These are phyloP conservation scores for Venturia effusa DNA, from an alignment of 2,329 filamentous ascomycete species.

Conservation along the genomic window DNA sequence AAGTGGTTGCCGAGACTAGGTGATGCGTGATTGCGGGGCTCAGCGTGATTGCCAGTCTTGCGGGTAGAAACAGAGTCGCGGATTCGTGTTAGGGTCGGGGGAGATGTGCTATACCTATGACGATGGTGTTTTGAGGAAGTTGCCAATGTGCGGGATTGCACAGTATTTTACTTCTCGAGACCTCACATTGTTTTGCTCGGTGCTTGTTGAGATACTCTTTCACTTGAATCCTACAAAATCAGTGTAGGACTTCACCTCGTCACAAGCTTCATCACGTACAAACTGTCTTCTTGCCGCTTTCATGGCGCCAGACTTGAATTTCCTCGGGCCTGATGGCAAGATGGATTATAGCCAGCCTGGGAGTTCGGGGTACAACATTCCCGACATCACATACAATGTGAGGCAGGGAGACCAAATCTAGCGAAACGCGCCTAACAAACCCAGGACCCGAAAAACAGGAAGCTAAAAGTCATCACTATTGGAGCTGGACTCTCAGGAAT, in stretches of 20 bases:
- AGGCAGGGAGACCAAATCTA: not conserved
- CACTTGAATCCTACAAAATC: no score
- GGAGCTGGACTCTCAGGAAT: constrained; percentile 39
- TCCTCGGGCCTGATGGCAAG: constrained; percentile 22
- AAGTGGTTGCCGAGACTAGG: not conserved
- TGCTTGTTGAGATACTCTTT: not conserved
- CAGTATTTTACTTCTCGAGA: no score
- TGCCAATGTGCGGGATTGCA: no score
- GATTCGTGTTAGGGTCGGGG: not conserved
- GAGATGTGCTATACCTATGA: not conserved
- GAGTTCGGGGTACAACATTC: constrained; percentile 30
- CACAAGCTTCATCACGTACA: not conserved
- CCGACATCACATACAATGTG: constrained; percentile 26
- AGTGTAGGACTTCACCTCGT: no score
- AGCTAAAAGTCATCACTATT: constrained; percentile 36
- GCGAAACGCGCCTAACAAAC: not conserved
- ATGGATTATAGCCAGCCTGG: constrained; percentile 35
- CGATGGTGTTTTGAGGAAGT: not conserved
- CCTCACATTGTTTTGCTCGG: not conserved
- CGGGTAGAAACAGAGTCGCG: not conserved
- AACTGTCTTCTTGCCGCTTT: not conserved
- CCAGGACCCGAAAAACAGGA: constrained; percentile 28
- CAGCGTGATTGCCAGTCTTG: not conserved
- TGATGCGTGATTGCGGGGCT: constrained; percentile 1
- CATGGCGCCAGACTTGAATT: constrained; percentile 35